Percentiles rank a stretch among this genome's conserved stretches.
Conservation (phyloP, 2,329 filamentous ascomycete species). For the Nemania sp. region DNA sequence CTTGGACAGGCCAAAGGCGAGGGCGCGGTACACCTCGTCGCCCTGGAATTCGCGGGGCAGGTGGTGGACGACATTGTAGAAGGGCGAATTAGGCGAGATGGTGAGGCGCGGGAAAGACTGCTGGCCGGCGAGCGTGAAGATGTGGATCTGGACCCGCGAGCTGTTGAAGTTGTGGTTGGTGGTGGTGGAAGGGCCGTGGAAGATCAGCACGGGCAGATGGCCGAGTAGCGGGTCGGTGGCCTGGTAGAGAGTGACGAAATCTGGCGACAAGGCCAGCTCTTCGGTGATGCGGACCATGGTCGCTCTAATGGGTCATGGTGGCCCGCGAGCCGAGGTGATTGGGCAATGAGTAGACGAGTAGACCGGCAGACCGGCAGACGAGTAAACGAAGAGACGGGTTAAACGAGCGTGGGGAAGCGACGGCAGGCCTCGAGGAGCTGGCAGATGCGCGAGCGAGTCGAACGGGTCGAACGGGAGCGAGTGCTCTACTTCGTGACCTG, state of each 20-base stretch:
- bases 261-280: constrained; percentile 76
- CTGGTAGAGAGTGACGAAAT: constrained; percentile 85
- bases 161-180: constrained; percentile 84
- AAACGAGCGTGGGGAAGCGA: constrained; percentile 25
- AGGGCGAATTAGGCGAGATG: constrained; percentile 87
- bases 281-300: constrained; percentile 83
- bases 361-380: no score
- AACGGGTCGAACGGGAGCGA: no score
- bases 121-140: constrained; percentile 87
- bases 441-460: not conserved
- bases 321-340: no score
- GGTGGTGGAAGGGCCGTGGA: constrained; percentile 89
- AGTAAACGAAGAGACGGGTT: no score
- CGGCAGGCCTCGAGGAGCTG: constrained; percentile 18
- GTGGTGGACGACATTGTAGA: constrained; percentile 87
- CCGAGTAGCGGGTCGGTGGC: constrained; percentile 82
- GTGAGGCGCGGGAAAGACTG: constrained; percentile 90
- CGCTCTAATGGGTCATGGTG: constrained; percentile 49
- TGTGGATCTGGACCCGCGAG: constrained; percentile 91
- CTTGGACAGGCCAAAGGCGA: constrained; percentile 91
- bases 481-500: no score
- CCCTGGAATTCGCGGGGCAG: constrained; percentile 93
- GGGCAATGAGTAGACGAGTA: constrained; percentile 16
- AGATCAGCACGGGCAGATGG: constrained; percentile 81
- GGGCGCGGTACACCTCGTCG: constrained; percentile 86